Conservation (phyloP, 1,139 yeast species). For the Diutina neorugosa region DNA sequence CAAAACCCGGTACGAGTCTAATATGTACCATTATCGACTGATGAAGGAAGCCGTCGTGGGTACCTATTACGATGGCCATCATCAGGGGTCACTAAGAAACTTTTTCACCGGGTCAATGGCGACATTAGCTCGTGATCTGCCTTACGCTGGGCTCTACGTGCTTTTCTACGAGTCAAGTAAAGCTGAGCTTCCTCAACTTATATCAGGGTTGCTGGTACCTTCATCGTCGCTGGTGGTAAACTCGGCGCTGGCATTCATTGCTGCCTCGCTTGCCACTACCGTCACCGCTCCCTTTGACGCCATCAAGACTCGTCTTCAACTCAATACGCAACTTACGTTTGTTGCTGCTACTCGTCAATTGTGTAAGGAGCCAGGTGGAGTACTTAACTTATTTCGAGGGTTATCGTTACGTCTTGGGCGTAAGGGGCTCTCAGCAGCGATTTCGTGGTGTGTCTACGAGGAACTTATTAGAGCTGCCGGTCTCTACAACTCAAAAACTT, state of each 20-base stretch:
- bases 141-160: constrained; percentile 90
- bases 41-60: constrained; percentile 48
- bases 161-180: constrained; percentile 72
- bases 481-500: neutral
- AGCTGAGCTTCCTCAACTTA: constrained; percentile 17
- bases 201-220: constrained; percentile 6
- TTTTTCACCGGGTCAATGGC: constrained; percentile 84
- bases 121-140: constrained; percentile 84
- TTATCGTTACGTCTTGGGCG: constrained; percentile 68
- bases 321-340: constrained; percentile 15
- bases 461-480: constrained; percentile 39
- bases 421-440: constrained; percentile 86
- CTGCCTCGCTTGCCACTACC: constrained; percentile 74
- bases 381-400: constrained; percentile 65
- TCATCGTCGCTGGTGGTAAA: constrained; percentile 20
- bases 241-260: constrained; percentile 55
- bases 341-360: constrained; percentile 22
- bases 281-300: constrained; percentile 94
- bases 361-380: constrained; percentile 43
- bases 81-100: constrained; percentile 34
- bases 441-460: constrained; percentile 95
- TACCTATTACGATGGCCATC: constrained; percentile 30
- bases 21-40: constrained; percentile 57
- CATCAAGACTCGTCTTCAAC: constrained; percentile 81
- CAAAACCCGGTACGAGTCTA: constrained; percentile 80